Evolutionary conservation across 495 filamentous ascomycete species (phyloP).

Genomic region (Neurospora sp.): DNA sequence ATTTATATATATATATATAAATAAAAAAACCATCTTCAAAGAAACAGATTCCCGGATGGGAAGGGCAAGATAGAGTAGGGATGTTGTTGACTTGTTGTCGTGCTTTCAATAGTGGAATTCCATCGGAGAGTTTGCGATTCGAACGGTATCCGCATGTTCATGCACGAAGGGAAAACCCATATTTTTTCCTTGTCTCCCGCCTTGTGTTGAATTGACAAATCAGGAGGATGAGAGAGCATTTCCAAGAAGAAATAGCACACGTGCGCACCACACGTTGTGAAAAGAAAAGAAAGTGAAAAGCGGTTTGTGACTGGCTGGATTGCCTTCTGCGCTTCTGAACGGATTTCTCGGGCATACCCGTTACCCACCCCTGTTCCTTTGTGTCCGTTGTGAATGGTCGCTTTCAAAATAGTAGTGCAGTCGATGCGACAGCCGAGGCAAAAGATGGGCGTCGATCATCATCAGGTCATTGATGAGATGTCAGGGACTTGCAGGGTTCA

Average conservation of each 20-base stretch:
- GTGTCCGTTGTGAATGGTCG: neutral
- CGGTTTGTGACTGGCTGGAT: neutral
- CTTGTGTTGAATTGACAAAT: neutral
- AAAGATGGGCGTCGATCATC: neutral
- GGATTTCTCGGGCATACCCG: neutral
- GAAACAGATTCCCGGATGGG: neutral
- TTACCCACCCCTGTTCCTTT: neutral
- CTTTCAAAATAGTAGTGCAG: neutral
- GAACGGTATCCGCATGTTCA: neutral
- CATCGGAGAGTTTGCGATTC: neutral
- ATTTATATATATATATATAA: neutral
- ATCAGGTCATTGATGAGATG: neutral
- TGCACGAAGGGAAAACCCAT: neutral
- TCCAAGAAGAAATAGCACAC: neutral
- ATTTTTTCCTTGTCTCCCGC: neutral
- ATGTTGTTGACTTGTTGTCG: neutral
- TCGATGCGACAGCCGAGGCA: neutral
- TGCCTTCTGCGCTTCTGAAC: neutral
- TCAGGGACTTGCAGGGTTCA: neutral
- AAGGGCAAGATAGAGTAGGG: neutral
- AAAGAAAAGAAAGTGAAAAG: neutral
- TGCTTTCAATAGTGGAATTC: neutral
- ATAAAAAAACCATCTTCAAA: neutral
- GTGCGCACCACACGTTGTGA: neutral
- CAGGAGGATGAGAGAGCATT: neutral